Percentiles rank a stretch among this genome's conserved stretches.
Evolutionary conservation across 805 yeast species (phyloP).

Genomic region (Monosporozyma aerobia): DNA sequence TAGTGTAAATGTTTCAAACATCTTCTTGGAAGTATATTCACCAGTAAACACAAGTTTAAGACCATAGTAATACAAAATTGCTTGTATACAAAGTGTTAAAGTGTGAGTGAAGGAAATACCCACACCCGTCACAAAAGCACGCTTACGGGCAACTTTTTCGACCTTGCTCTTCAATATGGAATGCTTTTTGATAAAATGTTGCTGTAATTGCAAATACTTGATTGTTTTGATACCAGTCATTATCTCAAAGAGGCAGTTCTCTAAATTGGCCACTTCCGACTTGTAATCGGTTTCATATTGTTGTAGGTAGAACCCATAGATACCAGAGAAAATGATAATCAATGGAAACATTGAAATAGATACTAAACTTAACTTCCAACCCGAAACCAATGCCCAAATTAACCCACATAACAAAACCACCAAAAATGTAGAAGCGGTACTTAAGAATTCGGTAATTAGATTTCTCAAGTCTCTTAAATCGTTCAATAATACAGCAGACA

Average conservation of each 20-base stretch:
- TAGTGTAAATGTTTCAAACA: conserved; percentile 63
- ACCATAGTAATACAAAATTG: conserved; percentile 72
- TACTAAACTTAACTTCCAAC: conserved; percentile 83
- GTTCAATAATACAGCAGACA: conserved; percentile 63
- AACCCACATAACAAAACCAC: conserved; percentile 51
- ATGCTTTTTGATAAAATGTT: conserved; percentile 38
- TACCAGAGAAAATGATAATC: conserved; percentile 41
- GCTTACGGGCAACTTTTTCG: conserved; percentile 33
- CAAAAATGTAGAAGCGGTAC: conserved; percentile 43
- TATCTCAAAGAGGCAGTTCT: conserved; percentile 43
- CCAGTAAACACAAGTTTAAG: conserved; percentile 53
- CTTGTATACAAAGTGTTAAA: conserved; percentile 52
- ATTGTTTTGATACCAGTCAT: conserved; percentile 57
- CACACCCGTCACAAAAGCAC: conserved; percentile 57
- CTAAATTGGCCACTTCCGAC: conserved; percentile 43
- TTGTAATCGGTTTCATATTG: conserved; percentile 54
- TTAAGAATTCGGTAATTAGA: conserved; percentile 53
- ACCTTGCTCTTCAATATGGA: conserved; percentile 26
- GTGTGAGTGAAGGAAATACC: conserved; percentile 54
- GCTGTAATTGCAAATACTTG: conserved; percentile 43
- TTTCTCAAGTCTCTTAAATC: conserved; percentile 72
- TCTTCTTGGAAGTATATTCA: conserved; percentile 45
- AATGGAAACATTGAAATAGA: conserved; percentile 70
- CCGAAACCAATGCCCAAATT: conserved; percentile 66
- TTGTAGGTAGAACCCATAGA: conserved; percentile 45